These are phyloP conservation scores for Pterocarpus macrocarpus DNA, from an alignment of 306 rosid species.

Conservation along the genomic window DNA sequence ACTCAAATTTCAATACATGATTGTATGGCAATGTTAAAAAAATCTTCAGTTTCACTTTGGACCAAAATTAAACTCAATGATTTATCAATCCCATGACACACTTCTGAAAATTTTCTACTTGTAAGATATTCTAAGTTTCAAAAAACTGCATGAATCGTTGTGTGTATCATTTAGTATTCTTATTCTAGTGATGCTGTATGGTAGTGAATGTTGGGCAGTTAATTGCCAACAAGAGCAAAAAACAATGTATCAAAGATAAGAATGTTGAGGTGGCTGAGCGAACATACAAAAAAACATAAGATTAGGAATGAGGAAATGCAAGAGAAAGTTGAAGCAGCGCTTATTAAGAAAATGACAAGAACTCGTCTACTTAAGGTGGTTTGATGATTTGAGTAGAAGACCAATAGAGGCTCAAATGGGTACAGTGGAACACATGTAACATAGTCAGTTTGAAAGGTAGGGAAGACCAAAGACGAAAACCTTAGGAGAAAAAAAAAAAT, in stretches of 20 bases:
- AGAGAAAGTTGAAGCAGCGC: background rate
- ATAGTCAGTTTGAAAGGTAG: background rate
- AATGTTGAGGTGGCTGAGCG: background rate
- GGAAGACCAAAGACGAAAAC: background rate
- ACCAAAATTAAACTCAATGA: slow-evolving; percentile 6
- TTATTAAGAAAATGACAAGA: background rate
- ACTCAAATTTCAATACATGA: background rate
- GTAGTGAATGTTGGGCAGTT: slow-evolving; percentile 24
- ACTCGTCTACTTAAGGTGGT: background rate
- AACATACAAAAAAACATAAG: background rate
- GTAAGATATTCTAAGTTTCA: background rate
- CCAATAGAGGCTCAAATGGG: no score
- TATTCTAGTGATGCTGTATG: slow-evolving; percentile 4
- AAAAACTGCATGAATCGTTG: slow-evolving; percentile 15
- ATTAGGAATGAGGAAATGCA: background rate
- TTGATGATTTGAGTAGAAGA: background rate
- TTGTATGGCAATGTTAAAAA: background rate
- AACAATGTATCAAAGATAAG: background rate
- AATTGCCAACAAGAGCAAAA: slow-evolving; percentile 16
- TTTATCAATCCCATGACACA: slow-evolving; percentile 10
- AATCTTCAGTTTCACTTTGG: background rate
- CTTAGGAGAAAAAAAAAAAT: background rate
- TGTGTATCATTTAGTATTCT: background rate
- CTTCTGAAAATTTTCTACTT: slow-evolving; percentile 12
- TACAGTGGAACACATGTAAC: background rate